Percentiles rank a stretch among this genome's conserved stretches.
Conservation (phyloP, 441 rosid genomes). For the Populus hybrid region DNA sequence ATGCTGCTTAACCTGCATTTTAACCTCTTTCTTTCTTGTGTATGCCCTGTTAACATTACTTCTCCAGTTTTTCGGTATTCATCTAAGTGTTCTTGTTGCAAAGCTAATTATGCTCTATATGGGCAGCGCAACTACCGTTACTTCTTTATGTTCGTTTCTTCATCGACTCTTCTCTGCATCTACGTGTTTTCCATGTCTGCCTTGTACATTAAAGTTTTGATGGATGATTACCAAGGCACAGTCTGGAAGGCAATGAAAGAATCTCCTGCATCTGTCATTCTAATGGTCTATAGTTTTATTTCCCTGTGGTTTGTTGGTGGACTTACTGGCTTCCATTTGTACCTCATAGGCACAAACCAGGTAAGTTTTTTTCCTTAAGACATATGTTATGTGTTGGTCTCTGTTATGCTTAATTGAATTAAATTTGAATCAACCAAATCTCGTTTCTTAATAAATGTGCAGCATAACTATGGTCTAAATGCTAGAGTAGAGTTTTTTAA, state of each 20-base stretch:
- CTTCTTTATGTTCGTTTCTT: conserved; percentile 95
- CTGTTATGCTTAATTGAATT: neutral
- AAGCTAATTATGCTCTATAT: conserved; percentile 11
- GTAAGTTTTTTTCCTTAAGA: conserved; percentile 34
- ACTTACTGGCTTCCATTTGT: conserved; percentile 88
- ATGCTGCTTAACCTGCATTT: conserved; percentile 22
- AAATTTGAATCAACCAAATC: neutral
- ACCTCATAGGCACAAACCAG: conserved; percentile 89
- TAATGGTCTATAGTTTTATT: conserved; percentile 83
- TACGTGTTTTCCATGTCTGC: conserved; percentile 86
- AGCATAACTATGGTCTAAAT: neutral
- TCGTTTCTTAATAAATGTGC: neutral
- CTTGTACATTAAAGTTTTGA: conserved; percentile 72
- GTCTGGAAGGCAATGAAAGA: conserved; percentile 89
- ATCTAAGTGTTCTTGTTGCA: neutral
- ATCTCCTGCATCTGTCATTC: conserved; percentile 77
- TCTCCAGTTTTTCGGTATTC: neutral
- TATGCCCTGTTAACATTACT: neutral
- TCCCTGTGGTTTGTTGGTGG: conserved; percentile 97
- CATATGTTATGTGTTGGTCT: neutral
- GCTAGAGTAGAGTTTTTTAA: neutral
- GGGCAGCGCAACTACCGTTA: conserved; percentile 95
- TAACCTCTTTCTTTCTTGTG: neutral
- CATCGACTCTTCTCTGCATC: conserved; percentile 82
- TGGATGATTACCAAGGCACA: conserved; percentile 59